phyloP scores from a whole-genome alignment of 257 asterid genomes.

The Nicotiana knightiana region DNA sequence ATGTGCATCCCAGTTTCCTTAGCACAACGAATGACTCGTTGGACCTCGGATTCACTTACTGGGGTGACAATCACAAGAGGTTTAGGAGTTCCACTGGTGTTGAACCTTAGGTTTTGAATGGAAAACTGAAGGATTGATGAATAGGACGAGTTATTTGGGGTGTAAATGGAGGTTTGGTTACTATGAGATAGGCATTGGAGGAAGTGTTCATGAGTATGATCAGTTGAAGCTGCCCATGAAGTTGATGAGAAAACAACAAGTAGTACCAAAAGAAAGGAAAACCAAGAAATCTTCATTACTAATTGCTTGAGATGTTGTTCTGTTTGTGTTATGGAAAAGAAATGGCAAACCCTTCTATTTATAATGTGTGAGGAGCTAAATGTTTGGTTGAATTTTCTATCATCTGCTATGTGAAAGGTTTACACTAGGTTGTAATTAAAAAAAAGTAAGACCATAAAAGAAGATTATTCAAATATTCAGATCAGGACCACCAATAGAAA shows the following conservation, averaged over 20 bases:
- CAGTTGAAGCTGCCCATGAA: neutral
- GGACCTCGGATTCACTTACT: neutral
- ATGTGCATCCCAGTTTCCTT: slow-evolving; percentile 4
- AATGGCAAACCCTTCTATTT: neutral
- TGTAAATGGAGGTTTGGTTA: slow-evolving; percentile 4
- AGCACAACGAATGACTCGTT: neutral
- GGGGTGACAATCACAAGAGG: slow-evolving; percentile 14
- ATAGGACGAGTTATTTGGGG: slow-evolving; percentile 6
- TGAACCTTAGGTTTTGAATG: slow-evolving; percentile 7
- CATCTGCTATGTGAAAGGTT: neutral
- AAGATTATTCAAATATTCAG: neutral
- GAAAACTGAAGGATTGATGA: slow-evolving; percentile 5
- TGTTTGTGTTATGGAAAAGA: slow-evolving; percentile 2
- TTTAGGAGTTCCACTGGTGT: neutral
- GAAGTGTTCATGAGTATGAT: neutral
- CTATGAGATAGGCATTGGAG: neutral
- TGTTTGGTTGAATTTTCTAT: neutral
- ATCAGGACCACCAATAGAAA: neutral
- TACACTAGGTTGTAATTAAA: neutral
- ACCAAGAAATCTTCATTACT: neutral
- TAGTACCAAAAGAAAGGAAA: neutral
- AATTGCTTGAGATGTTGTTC: neutral
- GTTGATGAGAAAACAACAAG: neutral
- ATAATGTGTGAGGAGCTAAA: neutral
- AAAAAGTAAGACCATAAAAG: neutral